Evolutionary conservation across 306 rosid genomes (phyloP), one percentile per base, ranked within the genome.

Genomic region (Pterocarpus macrocarpus): DNA sequence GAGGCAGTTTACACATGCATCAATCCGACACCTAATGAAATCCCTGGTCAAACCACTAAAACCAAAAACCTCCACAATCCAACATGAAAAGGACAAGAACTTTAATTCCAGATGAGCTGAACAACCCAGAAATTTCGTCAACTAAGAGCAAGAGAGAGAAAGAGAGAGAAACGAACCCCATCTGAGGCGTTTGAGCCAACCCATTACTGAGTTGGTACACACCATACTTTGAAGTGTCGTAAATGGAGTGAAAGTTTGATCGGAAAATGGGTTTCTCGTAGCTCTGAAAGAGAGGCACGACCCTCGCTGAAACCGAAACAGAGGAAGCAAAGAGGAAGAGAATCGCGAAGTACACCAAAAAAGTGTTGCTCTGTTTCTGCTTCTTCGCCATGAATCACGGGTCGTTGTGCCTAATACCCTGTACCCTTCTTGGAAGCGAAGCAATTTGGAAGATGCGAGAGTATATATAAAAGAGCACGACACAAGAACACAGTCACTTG

Each of bases 141-240:
- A 76, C 49, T 59, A 14, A 62, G 44, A 44, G 32, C 16, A 34
- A 9, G 34, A 36, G 35, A 68, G 45, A 1, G 61, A 36, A 59
- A 67, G n/a, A 66, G 58, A 28, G 35, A 35, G 35, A 53, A 38
- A 78, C 84, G 16, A 81, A 95, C 99, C 99, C 99, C 98, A 95
- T 95, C 69, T 89, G 99, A 87, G 99, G 99, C 64, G 96, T 93
- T 55, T 6, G 80, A 76, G 94, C 98, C 96, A 95, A 86, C 8
- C 99, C 99, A 72, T 95, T 95, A 71, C 70, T 59, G 28, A 95
- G 92, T 17, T 95, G 93, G 30, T 88, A 39, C 50, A 81, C 12
- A 5, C 99, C 99, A 68, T 93, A 95, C 50, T 85, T 91, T 8
- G 99, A 95, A 84, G 96, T 89, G 80, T 93, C 97, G 35, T 82